Percentiles rank a stretch among this genome's conserved stretches.
These are phyloP conservation scores for Penicillium ochrochloron DNA, from an alignment of 495 filamentous ascomycete genomes.

Conservation along the genomic window DNA sequence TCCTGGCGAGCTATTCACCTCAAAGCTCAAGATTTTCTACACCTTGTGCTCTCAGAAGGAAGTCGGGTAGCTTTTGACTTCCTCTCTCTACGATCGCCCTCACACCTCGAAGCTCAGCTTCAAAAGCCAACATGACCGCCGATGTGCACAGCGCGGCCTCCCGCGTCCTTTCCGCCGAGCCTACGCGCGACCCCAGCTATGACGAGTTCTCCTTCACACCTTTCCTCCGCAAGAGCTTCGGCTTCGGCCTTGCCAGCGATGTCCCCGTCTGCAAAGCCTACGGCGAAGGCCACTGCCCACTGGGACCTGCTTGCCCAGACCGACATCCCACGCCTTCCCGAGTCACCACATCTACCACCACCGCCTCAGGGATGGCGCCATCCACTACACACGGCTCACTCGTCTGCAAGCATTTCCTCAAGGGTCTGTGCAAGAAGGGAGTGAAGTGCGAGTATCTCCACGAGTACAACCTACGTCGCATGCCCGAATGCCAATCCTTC, in stretches of 20 bases:
- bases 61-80: not conserved
- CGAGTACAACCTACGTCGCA: slow-evolving; percentile 96
- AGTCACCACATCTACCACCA: slow-evolving; percentile 53
- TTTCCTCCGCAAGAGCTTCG: slow-evolving; percentile 74
- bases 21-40: not conserved
- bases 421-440: slow-evolving; percentile 96
- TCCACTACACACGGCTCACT: slow-evolving; percentile 63
- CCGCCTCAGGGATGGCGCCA: slow-evolving; percentile 57
- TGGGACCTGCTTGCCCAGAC: slow-evolving; percentile 76
- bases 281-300: slow-evolving; percentile 77
- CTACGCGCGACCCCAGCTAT: slow-evolving; percentile 59
- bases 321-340: slow-evolving; percentile 56
- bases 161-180: slow-evolving; percentile 43
- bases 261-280: slow-evolving; percentile 82
- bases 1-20: not conserved
- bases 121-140: slow-evolving; percentile 40
- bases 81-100: not conserved
- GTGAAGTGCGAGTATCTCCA: slow-evolving; percentile 94
- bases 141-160: slow-evolving; percentile 42
- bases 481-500: slow-evolving; percentile 96
- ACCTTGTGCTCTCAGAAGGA: not conserved
- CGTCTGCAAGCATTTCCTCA: slow-evolving; percentile 98
- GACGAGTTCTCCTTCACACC: slow-evolving; percentile 72
- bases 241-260: slow-evolving; percentile 74
- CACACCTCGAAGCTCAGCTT: not conserved